Base-by-base conservation (phyloP, 805 yeast genomes). In the Spathaspora sp. region DNA sequence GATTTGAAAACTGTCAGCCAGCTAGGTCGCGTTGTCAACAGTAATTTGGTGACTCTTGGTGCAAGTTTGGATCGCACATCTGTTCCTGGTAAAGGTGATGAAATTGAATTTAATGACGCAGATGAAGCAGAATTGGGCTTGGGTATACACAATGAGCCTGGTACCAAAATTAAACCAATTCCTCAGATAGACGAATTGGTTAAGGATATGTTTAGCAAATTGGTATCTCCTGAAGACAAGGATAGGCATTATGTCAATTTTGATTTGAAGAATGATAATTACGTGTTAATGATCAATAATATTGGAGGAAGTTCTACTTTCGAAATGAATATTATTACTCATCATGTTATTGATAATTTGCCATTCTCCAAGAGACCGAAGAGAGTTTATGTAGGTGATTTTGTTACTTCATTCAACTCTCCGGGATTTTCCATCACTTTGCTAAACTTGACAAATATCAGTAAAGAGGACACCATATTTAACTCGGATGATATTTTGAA, bases 101-200 rank as follows among this genome's bases (percentile, higher is more conserved):
- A 70, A 43, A 54, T 71, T 44, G 82, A 77, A 48, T 66, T 69
- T 50, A 77, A 89, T 55, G 77, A 70, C 26, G 77, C 68, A 3
- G 73, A 83, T 52, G 89, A 88, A 67, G 86, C 87, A 64, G 98
- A 92, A 67, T 77, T 92, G 52, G 98, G 98, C 26, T 86, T 92
- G 84, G 98, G 98, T 44, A 92, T 92, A 54, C 98, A 92, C 69
- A 92, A 92, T 62, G 98, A 92, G 66, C 94, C 97, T 0, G 97
- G 97, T 55, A 75, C 61, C 49, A 79, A 81, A 55, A 63, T 81
- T 38, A 69, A 75, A 28, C 86, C 87, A 16, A 81, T 92, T 58
- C 97, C 97, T 23, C 65, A 81, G 0, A 81, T 89, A 48, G 85
- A 82, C 16, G 79, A 79, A 0, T 70, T 93, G 49, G 52, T 77